Evolutionary conservation across 2,329 filamentous ascomycete species (phyloP).

Genomic region (Chaetothyriales sp.): DNA sequence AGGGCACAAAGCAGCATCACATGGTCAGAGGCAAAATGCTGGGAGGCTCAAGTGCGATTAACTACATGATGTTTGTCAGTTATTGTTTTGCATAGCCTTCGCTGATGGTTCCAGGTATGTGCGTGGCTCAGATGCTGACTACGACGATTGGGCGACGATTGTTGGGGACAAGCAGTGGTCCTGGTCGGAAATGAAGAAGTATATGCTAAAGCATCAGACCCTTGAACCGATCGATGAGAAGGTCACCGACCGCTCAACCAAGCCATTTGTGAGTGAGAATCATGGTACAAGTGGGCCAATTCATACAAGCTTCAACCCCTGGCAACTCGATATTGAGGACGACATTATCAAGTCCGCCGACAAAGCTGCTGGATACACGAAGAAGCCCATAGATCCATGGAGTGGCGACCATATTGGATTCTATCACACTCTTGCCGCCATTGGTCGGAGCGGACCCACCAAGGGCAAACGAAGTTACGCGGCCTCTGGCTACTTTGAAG

Average conservation of each 20-base stretch:
- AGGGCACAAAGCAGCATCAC: constrained; percentile 13
- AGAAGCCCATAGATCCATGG: constrained; percentile 14
- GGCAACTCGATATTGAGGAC: constrained; percentile 25
- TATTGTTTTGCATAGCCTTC: neutral
- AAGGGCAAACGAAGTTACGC: constrained; percentile 27
- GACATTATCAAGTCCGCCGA: constrained; percentile 25
- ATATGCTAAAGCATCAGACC: constrained; percentile 21
- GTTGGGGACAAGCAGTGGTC: constrained; percentile 25
- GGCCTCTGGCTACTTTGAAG: constrained; percentile 26
- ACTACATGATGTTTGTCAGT: constrained; percentile 18
- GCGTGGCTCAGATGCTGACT: constrained; percentile 22
- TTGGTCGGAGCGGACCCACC: constrained; percentile 8
- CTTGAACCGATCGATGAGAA: constrained; percentile 16
- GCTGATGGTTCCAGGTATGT: constrained; percentile 1
- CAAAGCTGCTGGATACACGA: constrained; percentile 20
- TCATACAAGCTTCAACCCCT: constrained; percentile 21
- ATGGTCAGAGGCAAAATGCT: constrained; percentile 22
- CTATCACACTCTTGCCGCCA: constrained; percentile 11
- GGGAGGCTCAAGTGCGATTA: constrained; percentile 23
- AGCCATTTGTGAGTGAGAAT: constrained; percentile 15
- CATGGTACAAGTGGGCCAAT: constrained; percentile 19
- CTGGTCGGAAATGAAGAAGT: constrained; percentile 17
- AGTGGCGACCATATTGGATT: constrained; percentile 14
- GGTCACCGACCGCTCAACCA: constrained; percentile 18
- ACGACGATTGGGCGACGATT: constrained; percentile 26